Conservation (phyloP, 2,329 filamentous ascomycete species). For the Cladosporium sp. region DNA sequence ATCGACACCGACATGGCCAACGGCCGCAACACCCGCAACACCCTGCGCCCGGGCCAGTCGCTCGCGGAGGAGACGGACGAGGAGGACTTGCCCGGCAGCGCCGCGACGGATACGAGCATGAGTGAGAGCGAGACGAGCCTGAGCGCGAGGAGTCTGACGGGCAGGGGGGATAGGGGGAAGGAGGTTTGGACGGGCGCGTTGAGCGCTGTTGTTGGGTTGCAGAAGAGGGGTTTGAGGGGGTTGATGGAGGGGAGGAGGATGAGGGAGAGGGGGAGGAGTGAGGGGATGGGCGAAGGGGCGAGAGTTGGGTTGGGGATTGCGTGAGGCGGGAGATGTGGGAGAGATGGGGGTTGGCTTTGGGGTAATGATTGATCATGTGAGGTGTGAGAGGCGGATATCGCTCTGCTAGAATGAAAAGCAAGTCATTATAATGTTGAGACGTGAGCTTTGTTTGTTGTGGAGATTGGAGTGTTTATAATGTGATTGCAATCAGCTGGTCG, state of each 20-base stretch:
- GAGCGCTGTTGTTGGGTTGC: constrained; percentile 86
- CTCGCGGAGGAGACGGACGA: constrained; percentile 30
- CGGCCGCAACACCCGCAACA: constrained; percentile 31
- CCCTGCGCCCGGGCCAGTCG: constrained; percentile 28
- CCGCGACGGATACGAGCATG: constrained; percentile 29
- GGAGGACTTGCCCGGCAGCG: constrained; percentile 28
- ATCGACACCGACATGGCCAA: constrained; percentile 47
- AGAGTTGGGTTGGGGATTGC: constrained; percentile 33
- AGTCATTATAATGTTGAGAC: too few species aligned
- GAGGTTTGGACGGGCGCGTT: constrained; percentile 77
- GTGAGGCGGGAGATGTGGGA: constrained; percentile 10
- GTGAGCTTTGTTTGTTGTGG: too few species aligned
- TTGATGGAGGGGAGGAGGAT: constrained; percentile 91
- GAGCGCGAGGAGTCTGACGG: constrained; percentile 33
- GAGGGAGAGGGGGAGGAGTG: constrained; percentile 58
- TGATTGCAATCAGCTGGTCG: too few species aligned
- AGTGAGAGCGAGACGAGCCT: constrained; percentile 27
- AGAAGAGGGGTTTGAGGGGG: constrained; percentile 85
- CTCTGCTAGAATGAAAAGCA: too few species aligned
- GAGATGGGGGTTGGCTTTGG: neutral
- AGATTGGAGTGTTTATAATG: too few species aligned
- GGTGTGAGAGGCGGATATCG: too few species aligned
- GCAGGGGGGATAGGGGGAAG: constrained; percentile 39
- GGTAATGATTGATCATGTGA: neutral
- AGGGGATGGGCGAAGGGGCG: constrained; percentile 26